phyloP scores from a whole-genome alignment of 1,284 basidiomycete species.

The Takashimella koratensis region DNA sequence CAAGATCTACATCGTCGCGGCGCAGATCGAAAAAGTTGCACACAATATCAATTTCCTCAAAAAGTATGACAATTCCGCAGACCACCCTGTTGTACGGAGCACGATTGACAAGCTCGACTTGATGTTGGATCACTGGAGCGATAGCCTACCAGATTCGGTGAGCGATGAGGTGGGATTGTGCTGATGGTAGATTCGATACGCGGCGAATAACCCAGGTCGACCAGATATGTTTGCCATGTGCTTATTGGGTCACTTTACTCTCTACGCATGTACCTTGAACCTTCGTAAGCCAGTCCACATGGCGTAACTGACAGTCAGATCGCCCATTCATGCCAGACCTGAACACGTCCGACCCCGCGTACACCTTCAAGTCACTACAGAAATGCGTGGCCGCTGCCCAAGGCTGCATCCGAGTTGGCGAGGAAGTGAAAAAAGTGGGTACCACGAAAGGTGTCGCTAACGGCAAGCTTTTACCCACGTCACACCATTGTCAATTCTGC shows the following conservation, averaged over 20 bases:
- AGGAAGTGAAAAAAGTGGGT: slow-evolving; percentile 10
- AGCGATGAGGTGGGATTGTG: not conserved
- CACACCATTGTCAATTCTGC: slow-evolving; percentile 14
- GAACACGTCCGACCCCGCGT: slow-evolving; percentile 3
- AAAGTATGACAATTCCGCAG: slow-evolving; percentile 8
- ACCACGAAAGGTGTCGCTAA: not conserved
- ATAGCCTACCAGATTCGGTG: slow-evolving; percentile 7
- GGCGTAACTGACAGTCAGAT: slow-evolving; percentile 1
- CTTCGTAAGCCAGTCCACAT: slow-evolving; percentile 3
- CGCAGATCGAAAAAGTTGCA: slow-evolving; percentile 5
- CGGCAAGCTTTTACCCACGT: slow-evolving; percentile 8
- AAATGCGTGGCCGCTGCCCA: slow-evolving; percentile 13
- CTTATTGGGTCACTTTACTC: slow-evolving; percentile 10
- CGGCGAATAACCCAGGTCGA: slow-evolving; percentile 7
- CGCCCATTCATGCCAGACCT: slow-evolving; percentile 17
- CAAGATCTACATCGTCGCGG: slow-evolving; percentile 8
- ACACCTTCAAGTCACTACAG: slow-evolving; percentile 10
- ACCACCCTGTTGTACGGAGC: slow-evolving; percentile 1
- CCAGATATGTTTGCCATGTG: slow-evolving; percentile 9
- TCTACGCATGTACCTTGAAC: slow-evolving; percentile 11
- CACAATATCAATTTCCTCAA: slow-evolving; percentile 10
- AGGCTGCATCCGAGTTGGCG: slow-evolving; percentile 12
- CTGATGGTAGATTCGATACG: not conserved
- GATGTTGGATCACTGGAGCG: slow-evolving; percentile 5
- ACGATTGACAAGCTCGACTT: slow-evolving; percentile 7